A percentile compares a stretch with the other conserved stretches of the same genome.
Conservation (phyloP, 768 basidiomycete genomes). For the Naganishia vishniacii region DNA sequence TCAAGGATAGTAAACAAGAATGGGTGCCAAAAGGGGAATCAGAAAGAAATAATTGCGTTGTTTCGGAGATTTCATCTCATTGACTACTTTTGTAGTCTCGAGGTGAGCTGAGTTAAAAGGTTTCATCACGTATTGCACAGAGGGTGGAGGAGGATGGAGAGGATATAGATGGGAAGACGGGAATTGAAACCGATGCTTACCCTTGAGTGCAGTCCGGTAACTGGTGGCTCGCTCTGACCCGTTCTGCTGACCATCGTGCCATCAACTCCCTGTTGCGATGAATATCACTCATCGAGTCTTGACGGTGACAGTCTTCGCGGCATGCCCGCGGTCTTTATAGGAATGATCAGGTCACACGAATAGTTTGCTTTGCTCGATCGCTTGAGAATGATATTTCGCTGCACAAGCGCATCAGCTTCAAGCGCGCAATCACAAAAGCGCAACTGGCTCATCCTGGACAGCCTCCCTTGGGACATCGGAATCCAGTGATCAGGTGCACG, state of each 20-base stretch:
- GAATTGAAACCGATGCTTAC: too few relatives aligned
- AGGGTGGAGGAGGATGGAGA: background rate
- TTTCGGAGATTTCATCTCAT: constrained; percentile 20
- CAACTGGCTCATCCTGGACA: too few relatives aligned
- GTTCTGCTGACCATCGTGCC: background rate
- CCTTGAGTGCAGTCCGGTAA: background rate
- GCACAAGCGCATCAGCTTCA: background rate
- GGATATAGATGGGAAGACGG: background rate
- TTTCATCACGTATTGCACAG: constrained; percentile 2
- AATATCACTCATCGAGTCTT: too few relatives aligned
- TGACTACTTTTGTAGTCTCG: constrained; percentile 7
- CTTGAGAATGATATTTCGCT: too few relatives aligned
- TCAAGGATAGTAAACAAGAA: background rate
- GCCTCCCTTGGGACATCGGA: too few relatives aligned
- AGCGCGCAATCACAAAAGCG: too few relatives aligned
- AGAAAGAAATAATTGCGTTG: constrained; percentile 19
- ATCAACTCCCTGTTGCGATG: background rate
- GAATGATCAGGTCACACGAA: too few relatives aligned
- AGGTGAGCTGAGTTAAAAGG: constrained; percentile 21
- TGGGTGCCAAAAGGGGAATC: background rate
- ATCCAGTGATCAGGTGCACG: too few relatives aligned
- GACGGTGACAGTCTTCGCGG: too few relatives aligned
- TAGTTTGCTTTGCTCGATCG: too few relatives aligned
- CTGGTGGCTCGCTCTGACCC: background rate
- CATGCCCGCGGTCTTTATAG: too few relatives aligned